phyloP scores from a whole-genome alignment of 495 filamentous ascomycete genomes.

The Xylaria acuta region DNA sequence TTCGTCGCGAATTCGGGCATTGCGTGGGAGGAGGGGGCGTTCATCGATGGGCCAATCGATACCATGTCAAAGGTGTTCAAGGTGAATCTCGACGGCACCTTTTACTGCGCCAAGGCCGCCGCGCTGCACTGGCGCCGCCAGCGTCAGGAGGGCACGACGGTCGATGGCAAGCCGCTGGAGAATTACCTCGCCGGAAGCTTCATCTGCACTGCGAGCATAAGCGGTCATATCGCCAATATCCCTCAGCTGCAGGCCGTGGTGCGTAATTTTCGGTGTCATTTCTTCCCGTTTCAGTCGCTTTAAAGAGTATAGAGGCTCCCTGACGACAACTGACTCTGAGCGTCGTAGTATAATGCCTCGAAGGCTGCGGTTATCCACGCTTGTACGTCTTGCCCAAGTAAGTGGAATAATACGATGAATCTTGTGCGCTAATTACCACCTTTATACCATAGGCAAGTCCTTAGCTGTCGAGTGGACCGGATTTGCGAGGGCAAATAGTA shows the following conservation, averaged over 20 bases:
- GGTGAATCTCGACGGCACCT: constrained; percentile 82
- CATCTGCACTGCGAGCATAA: constrained; percentile 81
- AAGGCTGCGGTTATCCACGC: constrained; percentile 87
- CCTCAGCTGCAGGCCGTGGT: constrained; percentile 79
- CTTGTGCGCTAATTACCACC: background rate
- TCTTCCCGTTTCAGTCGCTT: background rate
- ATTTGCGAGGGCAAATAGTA: constrained; percentile 81
- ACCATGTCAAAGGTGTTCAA: constrained; percentile 72
- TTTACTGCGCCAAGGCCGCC: constrained; percentile 80
- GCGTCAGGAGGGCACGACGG: constrained; percentile 68
- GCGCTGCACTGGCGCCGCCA: constrained; percentile 68
- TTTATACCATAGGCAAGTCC: constrained; percentile 60
- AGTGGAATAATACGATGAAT: background rate
- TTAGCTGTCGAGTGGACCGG: constrained; percentile 87
- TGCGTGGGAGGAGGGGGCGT: constrained; percentile 71
- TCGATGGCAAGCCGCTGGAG: constrained; percentile 70
- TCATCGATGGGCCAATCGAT: constrained; percentile 68
- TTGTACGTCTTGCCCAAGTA: constrained; percentile 57
- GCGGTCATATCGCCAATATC: constrained; percentile 85
- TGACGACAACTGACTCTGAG: background rate
- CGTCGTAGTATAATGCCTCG: constrained; percentile 74
- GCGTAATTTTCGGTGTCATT: background rate
- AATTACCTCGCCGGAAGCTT: constrained; percentile 75
- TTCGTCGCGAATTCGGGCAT: constrained; percentile 85
- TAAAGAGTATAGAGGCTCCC: background rate